A percentile compares a stretch with the other conserved stretches of the same genome.
phyloP scores from a whole-genome alignment of 2,329 filamentous ascomycete species.

The Plenodomus lindquistii region DNA sequence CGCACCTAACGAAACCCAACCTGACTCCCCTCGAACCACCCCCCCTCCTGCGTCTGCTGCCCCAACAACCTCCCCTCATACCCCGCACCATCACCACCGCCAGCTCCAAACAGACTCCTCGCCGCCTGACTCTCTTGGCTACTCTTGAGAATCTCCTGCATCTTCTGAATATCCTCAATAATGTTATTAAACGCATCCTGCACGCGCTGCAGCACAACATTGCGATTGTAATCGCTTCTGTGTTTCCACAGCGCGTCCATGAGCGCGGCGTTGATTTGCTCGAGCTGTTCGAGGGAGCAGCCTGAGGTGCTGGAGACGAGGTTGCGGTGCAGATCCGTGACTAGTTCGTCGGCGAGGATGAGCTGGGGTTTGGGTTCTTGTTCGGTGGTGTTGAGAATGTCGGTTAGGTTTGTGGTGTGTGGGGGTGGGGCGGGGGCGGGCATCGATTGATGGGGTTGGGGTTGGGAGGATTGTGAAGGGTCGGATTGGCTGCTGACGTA shows the following conservation, averaged over 20 bases:
- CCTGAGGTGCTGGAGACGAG: slow-evolving; percentile 72
- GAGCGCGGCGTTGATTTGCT: slow-evolving; percentile 86
- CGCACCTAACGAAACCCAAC: background rate
- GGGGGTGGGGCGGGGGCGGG: slow-evolving; percentile 40
- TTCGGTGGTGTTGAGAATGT: slow-evolving; percentile 51
- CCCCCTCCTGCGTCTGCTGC: slow-evolving; percentile 8
- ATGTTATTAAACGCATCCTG: slow-evolving; percentile 74
- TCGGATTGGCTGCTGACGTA: slow-evolving; percentile 45
- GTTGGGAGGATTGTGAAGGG: slow-evolving; percentile 44
- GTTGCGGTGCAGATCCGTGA: slow-evolving; percentile 63
- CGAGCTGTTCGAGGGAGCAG: slow-evolving; percentile 88
- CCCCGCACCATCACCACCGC: background rate
- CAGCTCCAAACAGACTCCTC: background rate
- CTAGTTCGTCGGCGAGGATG: slow-evolving; percentile 54
- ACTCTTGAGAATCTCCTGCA: slow-evolving; percentile 49
- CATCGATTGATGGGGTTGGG: slow-evolving; percentile 36
- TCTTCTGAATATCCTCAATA: slow-evolving; percentile 67
- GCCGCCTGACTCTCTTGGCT: slow-evolving; percentile 39
- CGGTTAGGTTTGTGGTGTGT: slow-evolving; percentile 42
- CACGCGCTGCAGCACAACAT: slow-evolving; percentile 67
- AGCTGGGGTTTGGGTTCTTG: slow-evolving; percentile 37
- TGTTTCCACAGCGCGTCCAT: slow-evolving; percentile 89
- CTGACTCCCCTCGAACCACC: slow-evolving; percentile 5
- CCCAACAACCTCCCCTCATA: background rate
- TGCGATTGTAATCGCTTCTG: slow-evolving; percentile 81